A percentile compares a stretch with the other conserved stretches of the same genome.
Evolutionary conservation across 352 stramenopile species (phyloP).

Genomic region (Pythium folliculosum): DNA sequence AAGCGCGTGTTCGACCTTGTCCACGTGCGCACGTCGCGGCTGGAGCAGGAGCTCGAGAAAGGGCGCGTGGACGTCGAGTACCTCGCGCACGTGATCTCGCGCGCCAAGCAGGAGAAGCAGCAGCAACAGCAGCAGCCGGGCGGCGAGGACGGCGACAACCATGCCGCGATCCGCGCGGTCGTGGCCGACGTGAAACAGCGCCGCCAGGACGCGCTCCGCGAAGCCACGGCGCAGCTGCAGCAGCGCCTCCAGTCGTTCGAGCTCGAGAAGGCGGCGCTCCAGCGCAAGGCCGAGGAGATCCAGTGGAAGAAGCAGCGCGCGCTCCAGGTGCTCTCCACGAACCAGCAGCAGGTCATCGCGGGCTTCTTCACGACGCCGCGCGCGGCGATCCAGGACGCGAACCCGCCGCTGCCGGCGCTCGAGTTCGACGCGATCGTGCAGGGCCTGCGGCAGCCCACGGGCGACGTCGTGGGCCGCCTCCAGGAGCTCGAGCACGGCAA

Average conservation of each 20-base stretch:
- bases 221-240: conserved; percentile 33
- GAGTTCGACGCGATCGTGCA: conserved; percentile 44
- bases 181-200: conserved; percentile 41
- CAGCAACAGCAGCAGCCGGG: not conserved
- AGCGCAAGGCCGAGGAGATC: conserved; percentile 36
- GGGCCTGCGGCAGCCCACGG: conserved; percentile 39
- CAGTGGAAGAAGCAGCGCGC: conserved; percentile 45
- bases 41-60: conserved; percentile 53
- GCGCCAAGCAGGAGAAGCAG: not conserved
- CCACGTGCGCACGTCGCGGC: conserved; percentile 41
- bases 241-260: conserved; percentile 44
- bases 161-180: conserved; percentile 19
- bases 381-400: conserved; percentile 14
- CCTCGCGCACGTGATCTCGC: conserved; percentile 43
- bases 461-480: conserved; percentile 29
- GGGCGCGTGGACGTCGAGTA: conserved; percentile 48
- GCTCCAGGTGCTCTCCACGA: conserved; percentile 57
- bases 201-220: conserved; percentile 37
- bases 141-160: not conserved
- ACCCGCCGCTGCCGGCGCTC: conserved; percentile 21
- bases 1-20: conserved; percentile 44
- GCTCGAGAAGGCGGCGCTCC: conserved; percentile 38
- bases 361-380: conserved; percentile 40
- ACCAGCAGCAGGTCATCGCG: conserved; percentile 56
- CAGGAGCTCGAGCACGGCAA: conserved; percentile 33